These are phyloP conservation scores for Penicillium diatomitis DNA, from an alignment of 495 filamentous ascomycete species.

Conservation along the genomic window DNA sequence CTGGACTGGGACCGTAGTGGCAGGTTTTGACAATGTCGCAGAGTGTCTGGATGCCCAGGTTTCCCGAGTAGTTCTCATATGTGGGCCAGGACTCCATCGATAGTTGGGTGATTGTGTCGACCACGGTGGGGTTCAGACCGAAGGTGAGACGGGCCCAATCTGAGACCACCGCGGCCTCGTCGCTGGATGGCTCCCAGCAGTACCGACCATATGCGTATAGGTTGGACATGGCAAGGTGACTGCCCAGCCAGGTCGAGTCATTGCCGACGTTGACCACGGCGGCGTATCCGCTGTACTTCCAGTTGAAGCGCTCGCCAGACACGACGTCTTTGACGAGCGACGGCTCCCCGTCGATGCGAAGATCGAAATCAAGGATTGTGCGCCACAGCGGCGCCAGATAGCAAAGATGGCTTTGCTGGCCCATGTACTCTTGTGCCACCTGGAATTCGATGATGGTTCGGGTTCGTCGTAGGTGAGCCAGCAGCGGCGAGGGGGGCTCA, in stretches of 20 bases:
- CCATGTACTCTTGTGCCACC: constrained; percentile 57
- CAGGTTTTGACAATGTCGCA: constrained; percentile 49
- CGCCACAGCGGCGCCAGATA: constrained; percentile 58
- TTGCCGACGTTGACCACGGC: constrained; percentile 58
- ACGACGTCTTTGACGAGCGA: constrained; percentile 46
- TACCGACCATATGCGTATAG: constrained; percentile 56
- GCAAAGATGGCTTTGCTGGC: constrained; percentile 56
- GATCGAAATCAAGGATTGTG: constrained; percentile 52
- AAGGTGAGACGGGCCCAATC: constrained; percentile 60
- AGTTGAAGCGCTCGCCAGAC: constrained; percentile 46
- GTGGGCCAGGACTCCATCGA: constrained; percentile 58
- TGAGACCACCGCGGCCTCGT: constrained; percentile 38
- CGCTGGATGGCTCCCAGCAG: constrained; percentile 46
- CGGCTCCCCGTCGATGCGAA: constrained; percentile 41
- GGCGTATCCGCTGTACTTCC: constrained; percentile 48
- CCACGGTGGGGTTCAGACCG: constrained; percentile 35
- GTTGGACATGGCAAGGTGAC: constrained; percentile 58
- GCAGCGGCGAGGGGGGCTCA: constrained; percentile 55
- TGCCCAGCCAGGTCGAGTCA: constrained; percentile 58
- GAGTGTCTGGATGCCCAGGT: constrained; percentile 58
- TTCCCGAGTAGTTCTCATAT: constrained; percentile 59
- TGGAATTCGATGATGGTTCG: constrained; percentile 52
- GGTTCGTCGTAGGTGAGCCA: constrained; percentile 48
- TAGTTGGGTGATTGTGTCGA: constrained; percentile 48
- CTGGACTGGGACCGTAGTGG: constrained; percentile 57